Conservation (phyloP, 768 basidiomycete genomes). For the Agaricus sinodeliciosus region DNA sequence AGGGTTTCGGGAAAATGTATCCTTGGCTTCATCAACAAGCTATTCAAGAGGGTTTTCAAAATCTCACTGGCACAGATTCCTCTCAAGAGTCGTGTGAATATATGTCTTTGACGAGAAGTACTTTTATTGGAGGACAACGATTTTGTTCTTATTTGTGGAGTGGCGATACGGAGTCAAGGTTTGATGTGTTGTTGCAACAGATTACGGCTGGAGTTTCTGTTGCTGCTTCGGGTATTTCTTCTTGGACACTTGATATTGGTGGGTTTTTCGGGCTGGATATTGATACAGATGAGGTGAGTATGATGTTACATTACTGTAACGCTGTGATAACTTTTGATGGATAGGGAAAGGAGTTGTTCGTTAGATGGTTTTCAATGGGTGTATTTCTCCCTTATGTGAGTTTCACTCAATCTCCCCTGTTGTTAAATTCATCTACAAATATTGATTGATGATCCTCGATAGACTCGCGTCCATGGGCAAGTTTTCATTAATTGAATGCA, state of each 20-base stretch:
- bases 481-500: background rate
- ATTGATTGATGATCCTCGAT: background rate
- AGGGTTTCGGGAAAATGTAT: slow-evolving; percentile 29
- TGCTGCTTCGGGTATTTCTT: slow-evolving; percentile 28
- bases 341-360: slow-evolving; percentile 27
- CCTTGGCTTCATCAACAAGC: slow-evolving; percentile 33
- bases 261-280: slow-evolving; percentile 27
- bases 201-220: slow-evolving; percentile 27
- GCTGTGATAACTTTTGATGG: background rate
- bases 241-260: slow-evolving; percentile 32
- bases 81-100: slow-evolving; percentile 21
- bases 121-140: slow-evolving; percentile 28
- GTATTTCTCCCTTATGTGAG: slow-evolving; percentile 31
- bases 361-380: slow-evolving; percentile 30
- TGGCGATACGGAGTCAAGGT: slow-evolving; percentile 28
- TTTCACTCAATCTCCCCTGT: too few relatives aligned
- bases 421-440: too few relatives aligned
- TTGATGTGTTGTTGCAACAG: slow-evolving; percentile 28
- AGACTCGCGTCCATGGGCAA: slow-evolving; percentile 10
- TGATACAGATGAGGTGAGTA: slow-evolving; percentile 20
- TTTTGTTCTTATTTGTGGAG: slow-evolving; percentile 33
- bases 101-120: slow-evolving; percentile 30
- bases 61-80: slow-evolving; percentile 20
- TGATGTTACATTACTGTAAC: background rate
- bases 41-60: slow-evolving; percentile 28